Percentiles rank a stretch among this genome's conserved stretches.
Evolutionary conservation across 495 filamentous ascomycete genomes (phyloP).

Genomic region (Podospora sp.): DNA sequence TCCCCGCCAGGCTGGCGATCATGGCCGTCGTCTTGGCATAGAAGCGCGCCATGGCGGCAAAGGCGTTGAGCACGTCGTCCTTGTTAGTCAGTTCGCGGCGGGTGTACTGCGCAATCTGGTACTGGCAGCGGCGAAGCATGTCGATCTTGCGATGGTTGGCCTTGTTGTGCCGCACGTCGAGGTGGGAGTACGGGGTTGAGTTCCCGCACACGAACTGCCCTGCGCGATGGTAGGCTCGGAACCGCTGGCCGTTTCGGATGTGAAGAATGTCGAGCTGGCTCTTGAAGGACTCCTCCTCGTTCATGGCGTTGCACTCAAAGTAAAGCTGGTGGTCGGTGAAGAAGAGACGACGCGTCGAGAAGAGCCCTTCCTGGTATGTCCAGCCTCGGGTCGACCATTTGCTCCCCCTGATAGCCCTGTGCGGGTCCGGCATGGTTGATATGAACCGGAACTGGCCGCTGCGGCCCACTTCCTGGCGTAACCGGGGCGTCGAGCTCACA

Average conservation of each 20-base stretch:
- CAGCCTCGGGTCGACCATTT: constrained; percentile 43
- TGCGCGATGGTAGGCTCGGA: constrained; percentile 17
- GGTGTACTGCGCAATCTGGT: constrained; percentile 26
- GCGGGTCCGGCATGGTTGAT: constrained; percentile 18
- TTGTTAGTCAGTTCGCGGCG: constrained; percentile 30
- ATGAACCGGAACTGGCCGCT: constrained; percentile 15
- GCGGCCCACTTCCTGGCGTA: constrained; percentile 5
- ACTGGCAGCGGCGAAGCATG: constrained; percentile 16
- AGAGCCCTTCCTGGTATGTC: constrained; percentile 46
- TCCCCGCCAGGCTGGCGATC: constrained; percentile 24
- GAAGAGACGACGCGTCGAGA: constrained; percentile 38
- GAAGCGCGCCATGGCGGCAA: constrained; percentile 30
- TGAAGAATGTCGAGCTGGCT: constrained; percentile 17
- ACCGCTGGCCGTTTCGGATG: constrained; percentile 17
- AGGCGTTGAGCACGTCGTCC: constrained; percentile 30
- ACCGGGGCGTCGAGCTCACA: constrained; percentile 19
- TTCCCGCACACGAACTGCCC: constrained; percentile 26
- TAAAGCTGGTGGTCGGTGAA: constrained; percentile 41
- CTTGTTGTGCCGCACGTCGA: constrained; percentile 26
- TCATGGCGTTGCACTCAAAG: constrained; percentile 41
- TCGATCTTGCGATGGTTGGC: constrained; percentile 28
- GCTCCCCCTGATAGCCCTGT: constrained; percentile 16
- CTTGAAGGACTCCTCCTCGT: constrained; percentile 28
- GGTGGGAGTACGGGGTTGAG: constrained; percentile 26
- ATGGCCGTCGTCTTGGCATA: constrained; percentile 26